Conservation (phyloP, 2,329 filamentous ascomycete genomes). For the Penicillium sclerotigenum region DNA sequence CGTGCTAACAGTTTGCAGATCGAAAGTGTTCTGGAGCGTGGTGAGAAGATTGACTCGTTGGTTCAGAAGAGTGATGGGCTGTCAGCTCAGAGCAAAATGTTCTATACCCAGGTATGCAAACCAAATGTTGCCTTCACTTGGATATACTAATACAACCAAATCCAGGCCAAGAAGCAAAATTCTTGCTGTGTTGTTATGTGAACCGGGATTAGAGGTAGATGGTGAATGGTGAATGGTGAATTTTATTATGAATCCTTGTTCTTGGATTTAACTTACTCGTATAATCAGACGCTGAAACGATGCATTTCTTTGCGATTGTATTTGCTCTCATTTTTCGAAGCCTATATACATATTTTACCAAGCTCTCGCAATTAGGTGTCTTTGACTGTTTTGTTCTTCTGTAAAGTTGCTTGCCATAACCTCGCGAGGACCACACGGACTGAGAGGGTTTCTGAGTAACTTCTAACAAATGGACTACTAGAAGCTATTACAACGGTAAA, state of each 20-base stretch:
- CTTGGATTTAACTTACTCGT: slow-evolving; percentile 13
- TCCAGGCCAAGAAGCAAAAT: slow-evolving; percentile 74
- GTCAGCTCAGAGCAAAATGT: slow-evolving; percentile 94
- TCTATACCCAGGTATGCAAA: slow-evolving; percentile 68
- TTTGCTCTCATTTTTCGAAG: neutral
- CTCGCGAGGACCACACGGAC: neutral
- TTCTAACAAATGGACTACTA: neutral
- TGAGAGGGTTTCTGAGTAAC: neutral
- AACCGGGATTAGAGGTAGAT: neutral
- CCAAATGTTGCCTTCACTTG: neutral
- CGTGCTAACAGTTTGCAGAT: slow-evolving; percentile 27
- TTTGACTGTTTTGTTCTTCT: neutral
- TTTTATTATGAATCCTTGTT: neutral
- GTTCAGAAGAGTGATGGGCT: slow-evolving; percentile 90
- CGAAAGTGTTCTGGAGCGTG: slow-evolving; percentile 65
- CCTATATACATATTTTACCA: neutral
- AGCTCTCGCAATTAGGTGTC: neutral
- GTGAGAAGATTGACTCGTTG: slow-evolving; percentile 93
- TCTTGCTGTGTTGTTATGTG: slow-evolving; percentile 71
- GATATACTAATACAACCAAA: neutral
- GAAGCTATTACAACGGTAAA: too few species aligned
- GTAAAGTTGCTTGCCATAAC: neutral
- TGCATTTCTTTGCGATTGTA: slow-evolving; percentile 3
- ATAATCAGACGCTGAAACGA: slow-evolving; percentile 13
- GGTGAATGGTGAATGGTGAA: neutral